Conservation (phyloP, 1,139 yeast species). For the Blastobotrys malaysiensis region DNA sequence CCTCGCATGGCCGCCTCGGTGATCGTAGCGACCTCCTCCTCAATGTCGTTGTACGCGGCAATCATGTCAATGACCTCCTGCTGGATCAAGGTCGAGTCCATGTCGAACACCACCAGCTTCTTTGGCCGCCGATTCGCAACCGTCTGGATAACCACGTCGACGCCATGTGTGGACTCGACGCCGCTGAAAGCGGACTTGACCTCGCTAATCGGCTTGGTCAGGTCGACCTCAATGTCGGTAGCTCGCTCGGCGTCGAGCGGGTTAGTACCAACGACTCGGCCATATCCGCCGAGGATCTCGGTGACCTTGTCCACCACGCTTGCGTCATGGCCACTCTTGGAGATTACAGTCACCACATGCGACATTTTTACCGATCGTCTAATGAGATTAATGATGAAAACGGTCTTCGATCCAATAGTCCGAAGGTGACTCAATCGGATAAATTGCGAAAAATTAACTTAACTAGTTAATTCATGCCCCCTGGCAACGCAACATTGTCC, state of each 20-base stretch:
- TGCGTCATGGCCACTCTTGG: neutral
- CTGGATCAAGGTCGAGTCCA: conserved; percentile 95
- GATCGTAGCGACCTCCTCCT: conserved; percentile 67
- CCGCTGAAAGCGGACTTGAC: neutral
- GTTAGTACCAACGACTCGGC: neutral
- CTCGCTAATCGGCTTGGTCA: neutral
- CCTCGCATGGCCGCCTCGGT: conserved; percentile 98
- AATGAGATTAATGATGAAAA: neutral
- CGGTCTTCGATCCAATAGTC: neutral
- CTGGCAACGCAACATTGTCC: neutral
- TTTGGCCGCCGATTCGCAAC: conserved; percentile 37
- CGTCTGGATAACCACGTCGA: conserved; percentile 46
- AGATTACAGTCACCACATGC: conserved; percentile 5
- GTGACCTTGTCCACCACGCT: neutral
- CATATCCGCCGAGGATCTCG: neutral
- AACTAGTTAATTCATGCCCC: neutral
- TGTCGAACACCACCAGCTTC: conserved; percentile 80
- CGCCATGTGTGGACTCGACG: conserved; percentile 10
- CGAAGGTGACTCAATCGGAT: neutral
- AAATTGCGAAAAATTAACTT: neutral
- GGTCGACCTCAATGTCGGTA: neutral
- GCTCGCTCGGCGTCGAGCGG: conserved; percentile 2
- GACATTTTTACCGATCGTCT: neutral
- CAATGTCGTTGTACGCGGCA: conserved; percentile 82
- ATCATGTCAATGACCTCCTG: conserved; percentile 96